A percentile compares a stretch with the other conserved stretches of the same genome.
Evolutionary conservation across 2,329 filamentous ascomycete genomes (phyloP).

Genomic region (Stachybotrys echinatus): DNA sequence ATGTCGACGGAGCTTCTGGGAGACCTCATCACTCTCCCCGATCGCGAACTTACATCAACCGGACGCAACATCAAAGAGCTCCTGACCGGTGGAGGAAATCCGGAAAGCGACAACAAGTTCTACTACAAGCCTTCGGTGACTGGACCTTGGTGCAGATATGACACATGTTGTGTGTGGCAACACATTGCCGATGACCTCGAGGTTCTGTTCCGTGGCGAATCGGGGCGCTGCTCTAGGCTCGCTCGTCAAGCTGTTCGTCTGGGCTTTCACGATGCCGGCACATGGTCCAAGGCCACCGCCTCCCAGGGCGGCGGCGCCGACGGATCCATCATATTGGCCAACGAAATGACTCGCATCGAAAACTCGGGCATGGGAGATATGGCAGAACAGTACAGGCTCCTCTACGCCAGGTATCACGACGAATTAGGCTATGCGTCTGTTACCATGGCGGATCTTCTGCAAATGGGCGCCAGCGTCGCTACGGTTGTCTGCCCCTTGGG

Average conservation of each 20-base stretch:
- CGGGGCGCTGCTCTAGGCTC: conserved; percentile 28
- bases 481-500: conserved; percentile 18
- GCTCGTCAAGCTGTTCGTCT: conserved; percentile 35
- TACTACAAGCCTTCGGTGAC: conserved; percentile 7
- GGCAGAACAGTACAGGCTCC: conserved; percentile 25
- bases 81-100: conserved; percentile 16
- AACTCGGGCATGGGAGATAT: conserved; percentile 41
- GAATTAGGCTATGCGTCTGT: conserved; percentile 20
- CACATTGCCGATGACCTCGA: conserved; percentile 29
- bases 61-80: conserved; percentile 26
- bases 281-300: conserved; percentile 26
- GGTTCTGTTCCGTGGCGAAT: conserved; percentile 20
- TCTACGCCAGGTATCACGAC: conserved; percentile 28
- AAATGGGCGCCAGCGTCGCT: conserved; percentile 40
- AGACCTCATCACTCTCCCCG: conserved; percentile 22
- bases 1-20: conserved; percentile 26
- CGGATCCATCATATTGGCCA: conserved; percentile 31
- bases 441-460: conserved; percentile 45
- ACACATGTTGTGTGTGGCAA: conserved; percentile 34
- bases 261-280: conserved; percentile 38
- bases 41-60: conserved; percentile 19
- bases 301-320: conserved; percentile 32
- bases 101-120: conserved; percentile 6
- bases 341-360: conserved; percentile 24
- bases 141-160: conserved; percentile 14